Percentiles rank a stretch among this genome's conserved stretches.
These are phyloP conservation scores for Zoysia pacifica DNA, from an alignment of 176 grass and related monocot genomes.

Conservation along the genomic window DNA sequence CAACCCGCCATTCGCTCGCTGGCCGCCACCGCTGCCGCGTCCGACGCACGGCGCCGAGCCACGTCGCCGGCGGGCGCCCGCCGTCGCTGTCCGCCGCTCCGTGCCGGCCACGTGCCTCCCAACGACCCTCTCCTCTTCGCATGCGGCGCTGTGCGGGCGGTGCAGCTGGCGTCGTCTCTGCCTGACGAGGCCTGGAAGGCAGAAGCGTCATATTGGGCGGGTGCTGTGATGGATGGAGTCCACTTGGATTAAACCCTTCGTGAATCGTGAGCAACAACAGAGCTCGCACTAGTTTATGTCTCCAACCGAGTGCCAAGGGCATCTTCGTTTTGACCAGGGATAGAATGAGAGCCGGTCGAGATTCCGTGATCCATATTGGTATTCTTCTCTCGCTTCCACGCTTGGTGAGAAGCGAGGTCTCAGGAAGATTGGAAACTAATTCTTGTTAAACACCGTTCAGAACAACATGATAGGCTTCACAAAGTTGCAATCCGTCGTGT, in stretches of 20 bases:
- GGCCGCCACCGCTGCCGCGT: not conserved
- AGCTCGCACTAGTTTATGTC: slow-evolving; percentile 14
- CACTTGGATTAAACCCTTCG: slow-evolving; percentile 22
- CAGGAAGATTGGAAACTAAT: not conserved
- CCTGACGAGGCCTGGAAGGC: not conserved
- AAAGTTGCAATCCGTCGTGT: not conserved
- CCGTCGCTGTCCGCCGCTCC: slow-evolving; percentile 26
- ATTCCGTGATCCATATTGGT: slow-evolving; percentile 2
- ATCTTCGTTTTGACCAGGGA: slow-evolving; percentile 26
- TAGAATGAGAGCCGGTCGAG: not conserved
- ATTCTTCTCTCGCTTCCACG: not conserved
- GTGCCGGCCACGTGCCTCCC: not conserved
- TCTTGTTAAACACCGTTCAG: not conserved
- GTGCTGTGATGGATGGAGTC: not conserved
- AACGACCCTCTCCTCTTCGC: not conserved
- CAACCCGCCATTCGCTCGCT: not conserved
- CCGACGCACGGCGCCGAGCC: slow-evolving; percentile 1
- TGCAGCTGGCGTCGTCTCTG: not conserved
- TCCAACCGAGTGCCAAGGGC: slow-evolving; percentile 13
- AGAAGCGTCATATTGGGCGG: not conserved
- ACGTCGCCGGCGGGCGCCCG: slow-evolving; percentile 1
- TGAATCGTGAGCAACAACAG: slow-evolving; percentile 8
- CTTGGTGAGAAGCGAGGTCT: not conserved
- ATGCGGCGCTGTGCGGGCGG: not conserved
- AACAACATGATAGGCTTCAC: not conserved